Base-by-base conservation (phyloP, 352 stramenopile genomes). In the Aphanomyces euteiches region DNA sequence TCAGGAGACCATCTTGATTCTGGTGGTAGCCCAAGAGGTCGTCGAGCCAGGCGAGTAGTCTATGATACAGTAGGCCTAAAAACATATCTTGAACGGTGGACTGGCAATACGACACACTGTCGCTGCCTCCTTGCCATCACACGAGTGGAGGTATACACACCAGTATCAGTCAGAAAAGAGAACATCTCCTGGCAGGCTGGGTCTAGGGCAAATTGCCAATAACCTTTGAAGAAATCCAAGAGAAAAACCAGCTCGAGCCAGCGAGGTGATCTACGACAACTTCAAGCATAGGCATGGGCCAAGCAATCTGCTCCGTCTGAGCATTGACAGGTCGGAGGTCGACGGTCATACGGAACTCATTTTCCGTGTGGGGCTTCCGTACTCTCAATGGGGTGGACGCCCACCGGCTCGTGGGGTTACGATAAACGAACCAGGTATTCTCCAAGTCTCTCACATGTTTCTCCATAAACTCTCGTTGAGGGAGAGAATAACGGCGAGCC, bases 61-160 rank as follows among this genome's bases (percentile, higher is more conserved):
- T 36, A 57, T 69, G 15, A 10, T 66, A 53, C 2, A 79, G 40
- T 12, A 73, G 43, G 4, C 66, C 47, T 0, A 48, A 57, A 21
- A 75, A 73, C 12, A 76, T 73, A 28, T 70, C 61, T 7, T 79
- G 69, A 13, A 78, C 61, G 5, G 38, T n/a, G 7, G n/a, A 41
- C 45, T 78, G 69, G 28, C 64, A 75, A 38, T 77, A 80, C 0
- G 73, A 59, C 3, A 77, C 73, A 0, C 69, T 59, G 40, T 78
- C 64, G 0, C 58, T 77, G 0, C 28, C 68, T 2, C 73, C 73
- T 70, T 73, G 76, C n/a, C 1, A 65, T 64, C 7, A 79, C 73
- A 1, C 69, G 53, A 0, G 48, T 76, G 15, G 69, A 59, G 36
- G 72, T 76, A 43, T 75, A 73, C 7, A 76, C 72, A 5, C 45